Evolutionary conservation across 169 alveolate genomes (phyloP), one percentile per base, ranked within the genome.

Genomic region (Eimeria brunetti): DNA sequence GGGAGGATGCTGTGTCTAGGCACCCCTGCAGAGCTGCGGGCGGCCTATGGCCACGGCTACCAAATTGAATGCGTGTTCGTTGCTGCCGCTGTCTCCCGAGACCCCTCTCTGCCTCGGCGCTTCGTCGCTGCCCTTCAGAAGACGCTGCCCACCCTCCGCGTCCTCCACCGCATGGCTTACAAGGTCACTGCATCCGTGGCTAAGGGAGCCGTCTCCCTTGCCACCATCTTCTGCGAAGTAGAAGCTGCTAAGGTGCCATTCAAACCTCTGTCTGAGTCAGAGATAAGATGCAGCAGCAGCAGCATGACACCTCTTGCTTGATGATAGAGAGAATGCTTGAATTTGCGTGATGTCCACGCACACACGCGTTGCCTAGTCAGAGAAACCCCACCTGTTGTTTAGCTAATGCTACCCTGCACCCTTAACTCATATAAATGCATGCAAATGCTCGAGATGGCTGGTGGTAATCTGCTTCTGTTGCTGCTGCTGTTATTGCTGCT

Each of bases 41-140:
- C 96, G 38, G 64, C 93, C 46, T 97, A 96, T 88, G 99, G 99
- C 38, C 97, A 89, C 18, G 98, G 98, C 27, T 98, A 98, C 89
- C 75, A 75, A 36, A 56, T 91, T 33, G 95, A 89, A 69, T 86
- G 92, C 67, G 92, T 86, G 49, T 86, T 86, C 51, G 92, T 38
- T 46, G 92, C 92, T 27, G 78, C 92, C 24, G 56, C 78, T 38
- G 92, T 86, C 8, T 69, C 92, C 38, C 41, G 33, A 38, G 64
- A 86, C 83, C 92, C 81, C n/a, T 36, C 92, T 2, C 53, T 86
- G 62, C 92, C 92, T 24, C 92, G 81, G 9, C 71, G 78, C 6
- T 86, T 86, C 53, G 33, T 86, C 6, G 7, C 81, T 7, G 80
- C 83, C 4, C 64, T 86, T 6, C 78, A 60, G 33, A 86, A 62